Base-by-base conservation (phyloP, 2,329 filamentous ascomycete genomes). In the Microsporum audouinii region DNA sequence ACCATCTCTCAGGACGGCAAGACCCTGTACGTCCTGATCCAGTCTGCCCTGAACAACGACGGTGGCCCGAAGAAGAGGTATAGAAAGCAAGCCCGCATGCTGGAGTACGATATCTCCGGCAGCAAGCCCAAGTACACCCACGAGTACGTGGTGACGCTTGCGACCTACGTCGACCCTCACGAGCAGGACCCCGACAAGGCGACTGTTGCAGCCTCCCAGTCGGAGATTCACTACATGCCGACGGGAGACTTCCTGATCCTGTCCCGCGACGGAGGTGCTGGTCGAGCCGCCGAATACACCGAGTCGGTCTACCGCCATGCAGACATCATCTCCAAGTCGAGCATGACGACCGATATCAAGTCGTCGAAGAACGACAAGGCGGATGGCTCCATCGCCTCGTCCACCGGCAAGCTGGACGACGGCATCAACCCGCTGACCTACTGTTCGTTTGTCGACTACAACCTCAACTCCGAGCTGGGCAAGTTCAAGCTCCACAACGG, bases 401-500 rank as follows among this genome's bases (percentile, higher is more conserved):
- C 70, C 1, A 77, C 76, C 3, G 86, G 86, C 3, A 72, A 76
- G 2, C 73, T 89, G 6, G 76, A 83, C 10, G 58, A 70, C 0
- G 78, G 72, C 10, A 80, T 88, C 65, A 80, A 73, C 1, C 77
- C 84, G 0, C 85, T 84, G 0, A 75, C 75, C 34, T 86, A 88
- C 68, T 89, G 86, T 69, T 69, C 79, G 0, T 89, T 85, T 74
- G 68, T 89, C 36, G 83, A 88, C 67, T 86, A 82, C 70, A 90
- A 89, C 69, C 76, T 85, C 63, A 85, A 87, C 65, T 68, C 74
- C 1, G 79, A 89, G 72, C 76, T 90, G 27, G 79, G 77, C 43
- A 80, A 82, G 23, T 89, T 89, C 65, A 82, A 83, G 0, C 71
- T 88, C 2, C 84, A 87, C 66, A 89, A 89, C 66, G 87, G 87